These are phyloP conservation scores for Pestalotiopsis sp. DNA, from an alignment of 2,329 filamentous ascomycete genomes.

Conservation along the genomic window DNA sequence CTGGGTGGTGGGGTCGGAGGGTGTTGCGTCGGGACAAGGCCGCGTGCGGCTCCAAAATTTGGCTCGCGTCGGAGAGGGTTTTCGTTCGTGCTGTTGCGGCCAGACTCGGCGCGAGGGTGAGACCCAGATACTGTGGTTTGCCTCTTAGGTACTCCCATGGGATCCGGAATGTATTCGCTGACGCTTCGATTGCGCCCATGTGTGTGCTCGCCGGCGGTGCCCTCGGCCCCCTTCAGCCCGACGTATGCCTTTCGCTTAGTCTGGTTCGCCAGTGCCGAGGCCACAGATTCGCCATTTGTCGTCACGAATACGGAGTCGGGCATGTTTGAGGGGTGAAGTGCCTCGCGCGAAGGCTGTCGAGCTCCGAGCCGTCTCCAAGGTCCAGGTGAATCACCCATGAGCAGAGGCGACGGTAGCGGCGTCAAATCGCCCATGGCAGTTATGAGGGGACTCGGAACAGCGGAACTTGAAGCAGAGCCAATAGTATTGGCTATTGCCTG, in stretches of 20 bases:
- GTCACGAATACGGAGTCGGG: conserved; percentile 52
- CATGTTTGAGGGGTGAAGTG: conserved; percentile 36
- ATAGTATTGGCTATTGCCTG: conserved; percentile 54
- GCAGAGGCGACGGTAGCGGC: conserved; percentile 75
- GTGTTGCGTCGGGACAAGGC: conserved; percentile 65
- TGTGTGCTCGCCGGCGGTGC: conserved; percentile 29
- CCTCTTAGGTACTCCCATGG: conserved; percentile 67
- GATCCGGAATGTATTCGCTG: conserved; percentile 84
- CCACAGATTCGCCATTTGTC: conserved; percentile 53
- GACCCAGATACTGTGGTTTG: conserved; percentile 74
- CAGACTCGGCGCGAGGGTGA: conserved; percentile 46
- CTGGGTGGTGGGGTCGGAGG: conserved; percentile 83
- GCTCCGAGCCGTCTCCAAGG: conserved; percentile 62
- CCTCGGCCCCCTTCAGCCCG: conserved; percentile 38
- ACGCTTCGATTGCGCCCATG: conserved; percentile 80
- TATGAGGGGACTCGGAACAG: conserved; percentile 73
- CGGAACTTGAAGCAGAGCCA: conserved; percentile 64
- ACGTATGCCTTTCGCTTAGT: conserved; percentile 62
- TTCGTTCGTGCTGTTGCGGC: conserved; percentile 37
- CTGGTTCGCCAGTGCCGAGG: conserved; percentile 52
- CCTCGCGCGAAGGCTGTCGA: conserved; percentile 51
- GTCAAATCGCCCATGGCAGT: conserved; percentile 79
- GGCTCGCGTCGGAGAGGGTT: conserved; percentile 71
- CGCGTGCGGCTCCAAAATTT: conserved; percentile 77
- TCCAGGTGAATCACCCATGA: conserved; percentile 65